Conservation (phyloP, 2,329 filamentous ascomycete species). For the Monosporascus sp. region DNA sequence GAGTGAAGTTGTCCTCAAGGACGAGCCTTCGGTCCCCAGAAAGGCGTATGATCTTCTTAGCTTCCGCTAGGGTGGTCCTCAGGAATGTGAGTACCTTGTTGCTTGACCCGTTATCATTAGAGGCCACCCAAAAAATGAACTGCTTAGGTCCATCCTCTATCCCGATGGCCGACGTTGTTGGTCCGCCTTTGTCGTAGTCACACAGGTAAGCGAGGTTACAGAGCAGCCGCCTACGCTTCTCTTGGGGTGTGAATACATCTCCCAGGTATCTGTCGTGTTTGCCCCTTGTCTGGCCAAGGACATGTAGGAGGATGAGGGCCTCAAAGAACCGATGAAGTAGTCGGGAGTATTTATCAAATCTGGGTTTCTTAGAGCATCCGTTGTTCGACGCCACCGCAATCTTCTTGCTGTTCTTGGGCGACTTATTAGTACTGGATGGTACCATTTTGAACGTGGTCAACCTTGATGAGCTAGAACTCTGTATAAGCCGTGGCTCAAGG, state of each 20-base stretch:
- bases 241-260: background rate
- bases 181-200: conserved; percentile 41
- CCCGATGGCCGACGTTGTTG: conserved; percentile 39
- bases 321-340: background rate
- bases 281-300: background rate
- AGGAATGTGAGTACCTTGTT: conserved; percentile 28
- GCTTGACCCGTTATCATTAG: conserved; percentile 25
- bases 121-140: conserved; percentile 40
- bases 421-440: background rate
- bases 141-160: conserved; percentile 28
- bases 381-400: background rate
- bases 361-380: background rate
- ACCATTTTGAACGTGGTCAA: background rate
- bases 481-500: background rate
- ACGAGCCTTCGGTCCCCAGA: background rate
- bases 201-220: conserved; percentile 39
- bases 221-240: conserved; percentile 24
- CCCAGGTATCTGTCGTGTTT: background rate
- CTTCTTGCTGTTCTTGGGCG: background rate
- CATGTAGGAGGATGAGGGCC: background rate
- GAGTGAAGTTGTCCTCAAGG: conserved; percentile 13
- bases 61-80: conserved; percentile 13
- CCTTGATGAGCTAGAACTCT: background rate
- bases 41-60: conserved; percentile 4
- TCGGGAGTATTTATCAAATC: background rate